phyloP scores from a whole-genome alignment of 1,284 basidiomycete genomes.

The Rhizopogon hawkerae region DNA sequence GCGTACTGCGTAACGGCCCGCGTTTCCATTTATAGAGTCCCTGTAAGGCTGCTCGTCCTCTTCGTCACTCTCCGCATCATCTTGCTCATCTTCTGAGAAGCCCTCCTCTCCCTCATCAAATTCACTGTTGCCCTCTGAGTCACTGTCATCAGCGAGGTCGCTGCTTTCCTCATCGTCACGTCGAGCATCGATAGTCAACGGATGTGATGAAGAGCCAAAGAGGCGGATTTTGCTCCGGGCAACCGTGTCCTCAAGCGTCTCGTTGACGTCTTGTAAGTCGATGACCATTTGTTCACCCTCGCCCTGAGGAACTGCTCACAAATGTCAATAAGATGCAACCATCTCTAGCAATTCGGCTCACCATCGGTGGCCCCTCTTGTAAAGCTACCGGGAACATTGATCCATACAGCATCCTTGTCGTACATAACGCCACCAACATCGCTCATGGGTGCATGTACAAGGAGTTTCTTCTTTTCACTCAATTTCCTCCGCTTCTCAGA shows the following conservation, averaged over 20 bases:
- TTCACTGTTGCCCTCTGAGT: slow-evolving; percentile 12
- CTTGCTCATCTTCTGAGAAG: slow-evolving; percentile 20
- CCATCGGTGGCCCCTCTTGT: slow-evolving; percentile 60
- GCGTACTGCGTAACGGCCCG: slow-evolving; percentile 43
- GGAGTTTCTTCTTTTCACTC: slow-evolving; percentile 88
- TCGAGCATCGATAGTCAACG: slow-evolving; percentile 32
- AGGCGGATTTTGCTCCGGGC: slow-evolving; percentile 78
- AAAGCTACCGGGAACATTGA: slow-evolving; percentile 95
- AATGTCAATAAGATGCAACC: slow-evolving; percentile 9
- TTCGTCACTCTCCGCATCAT: slow-evolving; percentile 20
- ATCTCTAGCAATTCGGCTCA: slow-evolving; percentile 24
- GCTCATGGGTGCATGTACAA: slow-evolving; percentile 98
- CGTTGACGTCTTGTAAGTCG: slow-evolving; percentile 81
- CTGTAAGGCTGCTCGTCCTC: slow-evolving; percentile 15
- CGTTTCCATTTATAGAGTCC: slow-evolving; percentile 26
- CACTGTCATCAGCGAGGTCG: slow-evolving; percentile 23
- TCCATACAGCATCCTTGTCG: slow-evolving; percentile 98
- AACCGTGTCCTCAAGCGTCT: slow-evolving; percentile 81
- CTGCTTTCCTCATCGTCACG: slow-evolving; percentile 15
- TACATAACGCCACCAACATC: slow-evolving; percentile 96
- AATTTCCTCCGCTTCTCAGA: slow-evolving; percentile 90
- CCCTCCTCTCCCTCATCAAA: slow-evolving; percentile 15
- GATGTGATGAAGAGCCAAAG: slow-evolving; percentile 70
- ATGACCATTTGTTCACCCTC: slow-evolving; percentile 98
- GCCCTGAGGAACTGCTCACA: slow-evolving; percentile 54